phyloP scores from a whole-genome alignment of 2,329 filamentous ascomycete genomes.

The Botrytis aclada region DNA sequence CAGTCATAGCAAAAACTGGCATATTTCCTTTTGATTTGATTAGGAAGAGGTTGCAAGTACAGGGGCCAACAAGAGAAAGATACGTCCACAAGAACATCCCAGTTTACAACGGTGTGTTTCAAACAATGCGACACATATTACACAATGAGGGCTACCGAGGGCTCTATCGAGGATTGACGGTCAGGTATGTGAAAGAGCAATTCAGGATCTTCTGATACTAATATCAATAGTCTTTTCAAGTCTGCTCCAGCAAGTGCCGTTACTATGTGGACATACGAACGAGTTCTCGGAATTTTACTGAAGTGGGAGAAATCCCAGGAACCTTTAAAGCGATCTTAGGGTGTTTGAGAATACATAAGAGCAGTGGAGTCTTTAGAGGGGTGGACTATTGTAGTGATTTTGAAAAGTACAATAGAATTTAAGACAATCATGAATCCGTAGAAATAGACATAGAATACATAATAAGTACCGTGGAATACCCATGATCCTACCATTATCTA shows the following conservation, averaged over 20 bases:
- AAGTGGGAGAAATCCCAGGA: slow-evolving; percentile 26
- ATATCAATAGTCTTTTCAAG: slow-evolving; percentile 65
- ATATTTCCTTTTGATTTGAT: slow-evolving; percentile 94
- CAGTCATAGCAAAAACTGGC: slow-evolving; percentile 77
- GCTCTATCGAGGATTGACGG: slow-evolving; percentile 81
- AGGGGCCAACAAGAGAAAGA: slow-evolving; percentile 75
- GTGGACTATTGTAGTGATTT: not conserved
- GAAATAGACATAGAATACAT: not conserved
- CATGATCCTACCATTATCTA: not conserved
- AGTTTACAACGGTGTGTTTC: slow-evolving; percentile 65
- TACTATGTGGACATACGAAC: slow-evolving; percentile 76
- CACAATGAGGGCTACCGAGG: slow-evolving; percentile 72
- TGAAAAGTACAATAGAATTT: not conserved
- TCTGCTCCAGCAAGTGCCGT: slow-evolving; percentile 78
- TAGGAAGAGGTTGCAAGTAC: slow-evolving; percentile 89
- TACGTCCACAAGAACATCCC: slow-evolving; percentile 90
- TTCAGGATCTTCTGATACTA: not conserved
- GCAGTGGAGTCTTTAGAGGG: not conserved
- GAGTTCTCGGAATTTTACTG: slow-evolving; percentile 45
- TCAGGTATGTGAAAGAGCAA: slow-evolving; percentile 46
- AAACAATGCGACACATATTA: slow-evolving; percentile 66
- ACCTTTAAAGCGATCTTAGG: not conserved
- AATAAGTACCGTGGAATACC: not conserved
- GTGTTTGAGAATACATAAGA: not conserved
- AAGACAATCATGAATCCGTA: not conserved